Conservation (phyloP, 768 basidiomycete species). For the Lactarius trivialis region DNA sequence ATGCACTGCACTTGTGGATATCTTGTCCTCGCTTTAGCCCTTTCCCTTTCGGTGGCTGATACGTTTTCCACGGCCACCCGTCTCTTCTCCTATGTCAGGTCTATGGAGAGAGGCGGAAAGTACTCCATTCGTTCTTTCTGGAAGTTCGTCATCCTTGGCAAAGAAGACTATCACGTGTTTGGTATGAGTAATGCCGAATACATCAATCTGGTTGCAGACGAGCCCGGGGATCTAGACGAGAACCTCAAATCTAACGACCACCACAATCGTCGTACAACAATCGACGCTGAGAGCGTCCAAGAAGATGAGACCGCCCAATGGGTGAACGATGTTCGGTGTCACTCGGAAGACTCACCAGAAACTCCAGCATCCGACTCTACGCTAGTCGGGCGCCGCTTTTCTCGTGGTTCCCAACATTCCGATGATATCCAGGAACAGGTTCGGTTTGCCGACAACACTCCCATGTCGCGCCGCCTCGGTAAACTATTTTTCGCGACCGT, state of each 20-base stretch:
- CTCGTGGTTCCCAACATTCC: slow-evolving; percentile 39
- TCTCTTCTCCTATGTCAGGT: slow-evolving; percentile 40
- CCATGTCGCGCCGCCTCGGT: slow-evolving; percentile 38
- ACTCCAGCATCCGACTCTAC: slow-evolving; percentile 49
- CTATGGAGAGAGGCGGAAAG: slow-evolving; percentile 30
- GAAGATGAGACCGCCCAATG: slow-evolving; percentile 44
- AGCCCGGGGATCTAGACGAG: slow-evolving; percentile 48
- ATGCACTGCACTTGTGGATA: slow-evolving; percentile 63
- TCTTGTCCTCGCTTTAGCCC: slow-evolving; percentile 40
- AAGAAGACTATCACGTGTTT: slow-evolving; percentile 28
- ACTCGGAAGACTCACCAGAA: slow-evolving; percentile 38
- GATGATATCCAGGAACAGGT: slow-evolving; percentile 48
- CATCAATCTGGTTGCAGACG: slow-evolving; percentile 47
- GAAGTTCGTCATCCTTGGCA: slow-evolving; percentile 49
- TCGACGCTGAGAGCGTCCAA: slow-evolving; percentile 15
- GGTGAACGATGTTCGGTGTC: slow-evolving; percentile 41
- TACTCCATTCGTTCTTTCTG: slow-evolving; percentile 48
- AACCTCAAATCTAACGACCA: slow-evolving; percentile 33
- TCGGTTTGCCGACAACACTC: slow-evolving; percentile 18
- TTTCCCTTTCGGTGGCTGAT: slow-evolving; percentile 48
- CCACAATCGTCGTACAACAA: background rate
- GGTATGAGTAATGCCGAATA: slow-evolving; percentile 42
- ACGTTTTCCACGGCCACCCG: slow-evolving; percentile 46
- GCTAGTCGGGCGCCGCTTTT: slow-evolving; percentile 43
- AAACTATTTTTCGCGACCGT: slow-evolving; percentile 43